Percentiles rank a stretch among this genome's conserved stretches.
These are phyloP conservation scores for Termitomyces sp. DNA, from an alignment of 768 basidiomycete species.

Conservation along the genomic window DNA sequence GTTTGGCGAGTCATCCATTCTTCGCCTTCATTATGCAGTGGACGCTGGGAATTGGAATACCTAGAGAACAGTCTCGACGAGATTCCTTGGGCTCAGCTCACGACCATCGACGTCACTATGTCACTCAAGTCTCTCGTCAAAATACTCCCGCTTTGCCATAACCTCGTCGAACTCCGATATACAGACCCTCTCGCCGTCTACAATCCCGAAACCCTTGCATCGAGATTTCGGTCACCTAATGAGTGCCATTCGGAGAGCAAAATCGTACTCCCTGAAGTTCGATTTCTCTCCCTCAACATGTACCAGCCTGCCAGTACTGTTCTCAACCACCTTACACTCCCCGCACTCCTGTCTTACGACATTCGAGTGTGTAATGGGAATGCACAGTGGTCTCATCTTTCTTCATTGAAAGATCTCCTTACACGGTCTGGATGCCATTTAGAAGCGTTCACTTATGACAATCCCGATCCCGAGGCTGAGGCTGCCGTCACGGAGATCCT, in stretches of 20 bases:
- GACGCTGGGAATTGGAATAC: slow-evolving; percentile 8
- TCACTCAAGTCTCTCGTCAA: slow-evolving; percentile 1
- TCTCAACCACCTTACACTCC: slow-evolving; percentile 7
- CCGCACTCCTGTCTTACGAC: slow-evolving; percentile 4
- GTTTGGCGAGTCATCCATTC: background rate
- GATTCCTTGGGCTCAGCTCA: slow-evolving; percentile 8
- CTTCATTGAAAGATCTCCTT: slow-evolving; percentile 5
- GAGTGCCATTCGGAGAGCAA: background rate
- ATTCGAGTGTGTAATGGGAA: background rate
- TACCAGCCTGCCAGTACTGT: background rate
- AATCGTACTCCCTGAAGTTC: background rate
- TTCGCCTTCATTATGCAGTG: background rate
- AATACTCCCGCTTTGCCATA: slow-evolving; percentile 6
- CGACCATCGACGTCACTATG: slow-evolving; percentile 6
- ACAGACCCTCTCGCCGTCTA: background rate
- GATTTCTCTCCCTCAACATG: slow-evolving; percentile 1
- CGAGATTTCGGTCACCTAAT: background rate
- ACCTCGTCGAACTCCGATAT: slow-evolving; percentile 7
- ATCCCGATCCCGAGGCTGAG: background rate
- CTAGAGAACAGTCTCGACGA: background rate
- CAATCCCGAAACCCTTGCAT: background rate
- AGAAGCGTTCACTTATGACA: background rate
- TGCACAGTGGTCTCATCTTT: background rate
- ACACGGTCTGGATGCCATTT: slow-evolving; percentile 6
- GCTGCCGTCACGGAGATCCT: background rate